Evolutionary conservation across 208 protist genomes (phyloP).

Genomic region (Leishmania lainsoni): DNA sequence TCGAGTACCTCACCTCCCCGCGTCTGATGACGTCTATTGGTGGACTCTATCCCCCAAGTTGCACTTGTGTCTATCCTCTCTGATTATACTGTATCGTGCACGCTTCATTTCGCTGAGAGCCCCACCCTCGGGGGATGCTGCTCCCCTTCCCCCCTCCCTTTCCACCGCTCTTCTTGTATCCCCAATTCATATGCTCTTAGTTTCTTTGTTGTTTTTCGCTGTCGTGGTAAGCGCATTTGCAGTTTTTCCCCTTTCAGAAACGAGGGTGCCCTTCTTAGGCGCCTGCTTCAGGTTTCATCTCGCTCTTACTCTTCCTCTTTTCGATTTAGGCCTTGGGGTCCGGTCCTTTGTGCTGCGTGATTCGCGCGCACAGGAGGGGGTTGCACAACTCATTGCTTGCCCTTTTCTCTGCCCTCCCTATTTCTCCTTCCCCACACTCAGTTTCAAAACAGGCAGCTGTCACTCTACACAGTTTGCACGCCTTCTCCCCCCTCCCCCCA

Average conservation of each 20-base stretch:
- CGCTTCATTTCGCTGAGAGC: neutral
- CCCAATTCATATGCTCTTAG: neutral
- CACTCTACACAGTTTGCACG: neutral
- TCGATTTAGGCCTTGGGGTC: neutral
- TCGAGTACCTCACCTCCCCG: neutral
- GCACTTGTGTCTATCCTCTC: neutral
- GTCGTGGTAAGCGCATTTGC: neutral
- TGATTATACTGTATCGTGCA: neutral
- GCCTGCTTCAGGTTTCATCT: neutral
- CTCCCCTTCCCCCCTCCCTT: neutral
- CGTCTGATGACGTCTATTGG: neutral
- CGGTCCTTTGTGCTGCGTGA: neutral
- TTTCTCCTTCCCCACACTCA: neutral
- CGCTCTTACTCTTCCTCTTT: neutral
- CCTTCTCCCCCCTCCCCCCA: neutral
- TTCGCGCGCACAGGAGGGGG: neutral
- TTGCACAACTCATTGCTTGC: neutral
- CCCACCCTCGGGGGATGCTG: neutral
- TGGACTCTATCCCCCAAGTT: neutral
- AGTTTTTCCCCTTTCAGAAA: neutral
- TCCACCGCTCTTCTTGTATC: neutral
- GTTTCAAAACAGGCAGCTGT: neutral
- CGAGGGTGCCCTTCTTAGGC: neutral
- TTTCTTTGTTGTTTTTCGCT: neutral
- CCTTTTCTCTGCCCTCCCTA: neutral